Evolutionary conservation across 2,329 filamentous ascomycete genomes (phyloP).

Genomic region (Apiospora pterosperma): DNA sequence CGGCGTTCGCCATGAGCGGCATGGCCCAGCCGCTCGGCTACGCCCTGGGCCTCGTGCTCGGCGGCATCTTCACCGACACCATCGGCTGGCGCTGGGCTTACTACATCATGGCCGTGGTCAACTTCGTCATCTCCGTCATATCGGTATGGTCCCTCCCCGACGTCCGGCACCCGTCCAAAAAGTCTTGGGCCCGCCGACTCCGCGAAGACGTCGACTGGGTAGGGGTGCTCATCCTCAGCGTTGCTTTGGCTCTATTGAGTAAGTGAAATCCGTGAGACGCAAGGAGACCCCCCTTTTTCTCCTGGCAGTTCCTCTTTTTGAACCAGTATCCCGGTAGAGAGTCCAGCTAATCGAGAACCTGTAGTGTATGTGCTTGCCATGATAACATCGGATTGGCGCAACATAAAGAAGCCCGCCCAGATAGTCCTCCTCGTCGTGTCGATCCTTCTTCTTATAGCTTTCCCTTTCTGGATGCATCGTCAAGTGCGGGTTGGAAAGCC

Average conservation of each 20-base stretch:
- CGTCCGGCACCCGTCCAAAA: constrained; percentile 17
- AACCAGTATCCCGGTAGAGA: not conserved
- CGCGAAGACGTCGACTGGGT: constrained; percentile 50
- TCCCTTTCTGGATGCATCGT: constrained; percentile 39
- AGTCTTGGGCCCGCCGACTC: constrained; percentile 22
- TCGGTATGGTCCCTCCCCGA: constrained; percentile 35
- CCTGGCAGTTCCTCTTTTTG: not conserved
- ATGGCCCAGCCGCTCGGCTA: constrained; percentile 45
- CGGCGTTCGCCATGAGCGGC: constrained; percentile 41
- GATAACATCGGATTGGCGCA: constrained; percentile 33
- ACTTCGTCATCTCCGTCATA: constrained; percentile 30
- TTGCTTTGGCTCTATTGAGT: not conserved
- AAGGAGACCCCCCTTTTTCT: not conserved
- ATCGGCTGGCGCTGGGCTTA: constrained; percentile 46
- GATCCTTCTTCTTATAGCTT: constrained; percentile 37
- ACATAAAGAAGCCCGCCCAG: constrained; percentile 34
- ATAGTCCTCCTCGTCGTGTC: constrained; percentile 38
- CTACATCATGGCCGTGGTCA: constrained; percentile 35
- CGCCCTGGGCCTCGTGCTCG: constrained; percentile 45
- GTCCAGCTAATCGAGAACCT: constrained; percentile 9
- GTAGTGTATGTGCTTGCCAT: constrained; percentile 44
- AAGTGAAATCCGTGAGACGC: not conserved
- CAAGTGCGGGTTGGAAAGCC: constrained; percentile 17
- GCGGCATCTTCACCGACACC: constrained; percentile 44
- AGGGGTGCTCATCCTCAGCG: constrained; percentile 16